Base-by-base conservation (phyloP, 1,284 basidiomycete genomes). In the Ganoderma sinense region DNA sequence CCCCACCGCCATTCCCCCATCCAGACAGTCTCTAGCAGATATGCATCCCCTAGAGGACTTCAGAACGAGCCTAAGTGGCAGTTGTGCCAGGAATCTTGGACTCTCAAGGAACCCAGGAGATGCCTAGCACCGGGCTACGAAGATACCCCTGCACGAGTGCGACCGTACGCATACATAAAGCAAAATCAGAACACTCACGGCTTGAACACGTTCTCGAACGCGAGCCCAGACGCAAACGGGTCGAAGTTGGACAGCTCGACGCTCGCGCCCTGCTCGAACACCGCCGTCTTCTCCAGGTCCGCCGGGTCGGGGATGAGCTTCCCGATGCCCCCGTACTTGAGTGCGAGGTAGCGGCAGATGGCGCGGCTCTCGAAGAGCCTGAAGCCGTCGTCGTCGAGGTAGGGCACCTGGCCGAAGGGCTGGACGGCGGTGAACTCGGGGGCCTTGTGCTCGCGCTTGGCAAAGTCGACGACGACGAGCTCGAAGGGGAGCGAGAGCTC, bases 351-450 rank as follows among this genome's bases (percentile, higher is more conserved):
- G 40, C 87, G 83, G 5, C 71, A 71, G 70, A 90, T 89, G 2
- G 88, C 88, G 56, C 89, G 85, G 51, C 84, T 85, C 76, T 90
- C 86, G 78, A 78, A 87, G 56, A 86, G 71, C 64, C 77, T 73
- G 78, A 86, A 84, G 23, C 83, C 83, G 62, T 87, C 85, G 63
- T 87, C 84, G 60, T 86, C 81, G 68, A 93, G 82, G 79, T 86
- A 89, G 1, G 91, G 91, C 69, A 92, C 79, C 76, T 90, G 88
- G 20, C 89, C 90, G 73, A 92, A 93, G 0, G 91, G 91, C 73
- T 92, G 90, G 29, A 83, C 78, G 43, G 77, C 78, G 39, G 84
- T 16, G 81, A 79, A 87, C 26, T 77, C 83, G 0, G 84, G 74
- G 0, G 77, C 16, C 77, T 89, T 90, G 69, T 91, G 86, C 74